These are phyloP conservation scores for Fagopyrum tataricum DNA, from an alignment of 148 eudicot genomes.

Conservation along the genomic window DNA sequence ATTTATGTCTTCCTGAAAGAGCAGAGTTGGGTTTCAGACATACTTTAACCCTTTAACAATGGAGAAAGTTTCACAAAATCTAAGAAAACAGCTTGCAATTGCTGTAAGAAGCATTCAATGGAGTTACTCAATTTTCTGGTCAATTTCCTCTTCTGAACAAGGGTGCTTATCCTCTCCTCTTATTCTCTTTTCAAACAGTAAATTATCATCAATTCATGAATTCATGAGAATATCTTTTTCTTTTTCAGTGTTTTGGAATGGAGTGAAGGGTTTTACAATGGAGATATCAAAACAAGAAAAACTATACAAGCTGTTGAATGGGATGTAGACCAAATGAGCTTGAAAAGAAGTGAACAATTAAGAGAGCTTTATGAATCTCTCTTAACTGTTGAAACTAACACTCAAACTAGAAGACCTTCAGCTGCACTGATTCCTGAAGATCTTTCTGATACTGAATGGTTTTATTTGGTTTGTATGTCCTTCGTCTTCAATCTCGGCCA, in stretches of 20 bases:
- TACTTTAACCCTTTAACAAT: not conserved
- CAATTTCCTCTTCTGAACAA: slow-evolving; percentile 35
- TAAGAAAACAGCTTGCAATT: slow-evolving; percentile 47
- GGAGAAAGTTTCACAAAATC: slow-evolving; percentile 21
- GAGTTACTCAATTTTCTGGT: slow-evolving; percentile 85
- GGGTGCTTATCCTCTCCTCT: not conserved
- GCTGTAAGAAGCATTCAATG: slow-evolving; percentile 59
- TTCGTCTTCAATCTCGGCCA: slow-evolving; percentile 43
- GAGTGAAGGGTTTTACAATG: slow-evolving; percentile 76
- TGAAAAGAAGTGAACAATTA: slow-evolving; percentile 67
- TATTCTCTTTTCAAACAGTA: not conserved
- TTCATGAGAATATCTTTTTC: not conserved
- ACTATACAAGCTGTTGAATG: slow-evolving; percentile 47
- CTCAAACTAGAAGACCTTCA: slow-evolving; percentile 52
- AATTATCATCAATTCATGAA: not conserved
- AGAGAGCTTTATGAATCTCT: slow-evolving; percentile 56
- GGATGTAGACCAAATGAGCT: slow-evolving; percentile 32
- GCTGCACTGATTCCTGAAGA: slow-evolving; percentile 76
- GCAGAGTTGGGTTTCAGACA: not conserved
- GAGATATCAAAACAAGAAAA: slow-evolving; percentile 71
- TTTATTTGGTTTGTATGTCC: slow-evolving; percentile 70
- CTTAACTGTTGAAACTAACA: slow-evolving; percentile 29
- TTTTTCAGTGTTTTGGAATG: slow-evolving; percentile 45
- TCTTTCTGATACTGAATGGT: slow-evolving; percentile 64
- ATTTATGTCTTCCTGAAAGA: not conserved